phyloP scores from a whole-genome alignment of 805 yeast species.

The Teunomyces stri region DNA sequence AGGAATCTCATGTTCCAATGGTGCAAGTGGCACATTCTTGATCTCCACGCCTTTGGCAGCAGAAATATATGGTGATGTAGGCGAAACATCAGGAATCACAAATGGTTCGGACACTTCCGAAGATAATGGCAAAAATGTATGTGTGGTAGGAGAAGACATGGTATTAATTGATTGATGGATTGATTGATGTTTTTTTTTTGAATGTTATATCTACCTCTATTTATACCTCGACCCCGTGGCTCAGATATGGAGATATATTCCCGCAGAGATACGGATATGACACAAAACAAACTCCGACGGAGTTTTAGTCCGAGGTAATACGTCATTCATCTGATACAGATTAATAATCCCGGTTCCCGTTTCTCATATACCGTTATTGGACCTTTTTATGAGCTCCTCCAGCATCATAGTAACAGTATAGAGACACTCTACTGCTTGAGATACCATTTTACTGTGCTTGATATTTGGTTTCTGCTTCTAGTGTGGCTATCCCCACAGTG shows the following conservation, averaged over 20 bases:
- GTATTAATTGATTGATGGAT: not conserved
- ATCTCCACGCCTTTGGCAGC: not conserved
- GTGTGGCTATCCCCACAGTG: not conserved
- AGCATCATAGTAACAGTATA: no score
- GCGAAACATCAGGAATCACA: conserved; percentile 62
- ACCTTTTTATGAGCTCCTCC: no score
- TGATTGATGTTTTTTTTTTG: no score
- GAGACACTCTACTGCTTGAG: no score
- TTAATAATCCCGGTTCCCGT: no score
- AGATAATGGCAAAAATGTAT: conserved; percentile 52
- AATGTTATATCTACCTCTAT: not conserved
- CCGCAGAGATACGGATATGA: conserved; percentile 4
- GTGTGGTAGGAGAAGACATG: conserved; percentile 7
- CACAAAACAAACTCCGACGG: conserved; percentile 2
- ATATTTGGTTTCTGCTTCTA: no score
- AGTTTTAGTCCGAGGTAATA: conserved; percentile 2
- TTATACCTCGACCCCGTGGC: conserved; percentile 1
- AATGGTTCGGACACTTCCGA: conserved; percentile 60
- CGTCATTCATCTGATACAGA: not conserved
- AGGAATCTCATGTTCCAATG: conserved; percentile 1
- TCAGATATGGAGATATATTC: not conserved
- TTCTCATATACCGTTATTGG: no score
- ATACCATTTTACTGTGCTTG: no score
- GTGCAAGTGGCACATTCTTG: not conserved
- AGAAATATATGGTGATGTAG: conserved; percentile 36